Conservation (phyloP, 106 monocot species). For the Acanthochlamys bracteata region DNA sequence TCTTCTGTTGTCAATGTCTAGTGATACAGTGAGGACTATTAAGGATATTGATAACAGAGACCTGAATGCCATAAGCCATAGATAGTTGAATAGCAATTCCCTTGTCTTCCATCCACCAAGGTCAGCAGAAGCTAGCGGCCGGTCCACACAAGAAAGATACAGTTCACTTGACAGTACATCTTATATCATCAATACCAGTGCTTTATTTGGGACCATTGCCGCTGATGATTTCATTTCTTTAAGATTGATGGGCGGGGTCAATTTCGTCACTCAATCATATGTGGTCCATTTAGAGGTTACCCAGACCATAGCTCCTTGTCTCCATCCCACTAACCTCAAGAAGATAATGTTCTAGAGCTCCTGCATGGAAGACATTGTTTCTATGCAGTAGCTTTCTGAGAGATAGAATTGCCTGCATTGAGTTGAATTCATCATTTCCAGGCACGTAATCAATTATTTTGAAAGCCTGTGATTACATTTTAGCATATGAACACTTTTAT, state of each 20-base stretch:
- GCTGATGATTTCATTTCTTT: neutral
- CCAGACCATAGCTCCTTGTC: conserved; percentile 4
- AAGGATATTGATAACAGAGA: conserved; percentile 24
- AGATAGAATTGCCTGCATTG: too few relatives aligned
- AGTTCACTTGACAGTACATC: conserved; percentile 26
- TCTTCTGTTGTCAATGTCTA: neutral
- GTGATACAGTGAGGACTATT: conserved; percentile 4
- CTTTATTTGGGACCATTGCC: neutral
- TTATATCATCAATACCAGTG: conserved; percentile 30
- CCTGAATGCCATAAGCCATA: conserved; percentile 3
- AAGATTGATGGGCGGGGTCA: neutral
- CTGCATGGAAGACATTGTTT: too few relatives aligned
- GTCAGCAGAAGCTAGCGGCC: conserved; percentile 18
- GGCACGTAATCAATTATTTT: too few relatives aligned
- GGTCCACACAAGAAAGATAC: conserved; percentile 22
- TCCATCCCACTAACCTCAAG: neutral
- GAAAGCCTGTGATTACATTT: too few relatives aligned
- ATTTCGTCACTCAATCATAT: neutral
- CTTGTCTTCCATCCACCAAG: neutral
- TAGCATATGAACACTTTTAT: too few relatives aligned
- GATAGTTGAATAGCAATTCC: neutral
- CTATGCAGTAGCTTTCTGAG: too few relatives aligned
- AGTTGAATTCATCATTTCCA: too few relatives aligned
- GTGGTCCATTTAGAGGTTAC: neutral
- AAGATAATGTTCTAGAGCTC: too few relatives aligned